These are phyloP conservation scores for Cordyceps militaris DNA, from an alignment of 2,329 filamentous ascomycete species.

Conservation along the genomic window DNA sequence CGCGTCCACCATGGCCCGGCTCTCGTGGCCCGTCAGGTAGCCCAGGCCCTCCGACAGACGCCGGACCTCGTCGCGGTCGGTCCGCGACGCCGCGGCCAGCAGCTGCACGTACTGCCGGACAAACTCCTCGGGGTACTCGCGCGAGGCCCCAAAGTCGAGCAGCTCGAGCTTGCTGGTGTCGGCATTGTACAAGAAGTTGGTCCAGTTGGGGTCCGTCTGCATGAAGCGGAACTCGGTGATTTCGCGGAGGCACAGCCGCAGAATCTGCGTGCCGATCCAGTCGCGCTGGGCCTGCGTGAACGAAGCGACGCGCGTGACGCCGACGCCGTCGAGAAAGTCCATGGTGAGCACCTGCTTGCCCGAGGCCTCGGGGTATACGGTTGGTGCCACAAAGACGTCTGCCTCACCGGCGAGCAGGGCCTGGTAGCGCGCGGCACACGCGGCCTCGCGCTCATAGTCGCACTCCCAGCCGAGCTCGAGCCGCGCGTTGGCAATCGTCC, in stretches of 20 bases:
- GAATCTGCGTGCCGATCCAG: slow-evolving; percentile 92
- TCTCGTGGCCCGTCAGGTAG: slow-evolving; percentile 89
- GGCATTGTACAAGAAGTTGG: slow-evolving; percentile 90
- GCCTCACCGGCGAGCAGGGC: slow-evolving; percentile 60
- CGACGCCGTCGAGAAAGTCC: slow-evolving; percentile 80
- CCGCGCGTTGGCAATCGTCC: slow-evolving; percentile 92
- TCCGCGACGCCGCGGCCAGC: slow-evolving; percentile 69
- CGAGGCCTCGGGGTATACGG: slow-evolving; percentile 69
- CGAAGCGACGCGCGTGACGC: slow-evolving; percentile 70
- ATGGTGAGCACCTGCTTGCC: slow-evolving; percentile 87
- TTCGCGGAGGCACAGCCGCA: slow-evolving; percentile 85
- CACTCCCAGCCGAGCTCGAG: slow-evolving; percentile 94
- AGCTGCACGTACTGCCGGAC: slow-evolving; percentile 73
- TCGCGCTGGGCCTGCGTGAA: slow-evolving; percentile 81
- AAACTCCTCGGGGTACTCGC: slow-evolving; percentile 77
- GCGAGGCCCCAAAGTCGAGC: slow-evolving; percentile 88
- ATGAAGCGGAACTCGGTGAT: slow-evolving; percentile 95
- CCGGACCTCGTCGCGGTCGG: slow-evolving; percentile 57
- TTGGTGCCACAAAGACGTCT: slow-evolving; percentile 71
- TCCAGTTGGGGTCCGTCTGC: slow-evolving; percentile 99
- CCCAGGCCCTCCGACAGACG: slow-evolving; percentile 69
- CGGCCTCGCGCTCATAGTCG: slow-evolving; percentile 84
- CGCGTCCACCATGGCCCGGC: slow-evolving; percentile 76
- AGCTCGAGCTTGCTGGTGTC: slow-evolving; percentile 69
- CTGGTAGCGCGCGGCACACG: slow-evolving; percentile 69